phyloP scores from a whole-genome alignment of 306 rosid genomes.

The Medicago arabica region DNA sequence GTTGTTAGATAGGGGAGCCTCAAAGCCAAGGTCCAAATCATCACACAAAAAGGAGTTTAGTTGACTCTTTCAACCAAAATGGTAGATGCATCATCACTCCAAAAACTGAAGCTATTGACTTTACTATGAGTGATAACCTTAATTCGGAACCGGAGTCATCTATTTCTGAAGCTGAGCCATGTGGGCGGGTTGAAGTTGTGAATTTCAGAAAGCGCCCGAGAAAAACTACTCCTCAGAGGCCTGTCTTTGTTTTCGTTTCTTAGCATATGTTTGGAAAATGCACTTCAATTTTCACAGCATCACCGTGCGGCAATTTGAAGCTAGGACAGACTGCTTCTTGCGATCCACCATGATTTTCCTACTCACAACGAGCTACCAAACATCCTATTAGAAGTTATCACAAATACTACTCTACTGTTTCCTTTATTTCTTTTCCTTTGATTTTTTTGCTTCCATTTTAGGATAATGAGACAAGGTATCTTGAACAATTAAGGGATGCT shows the following conservation, averaged over 20 bases:
- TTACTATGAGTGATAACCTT: constrained; percentile 50
- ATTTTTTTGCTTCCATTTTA: constrained; percentile 33
- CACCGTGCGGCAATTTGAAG: background rate
- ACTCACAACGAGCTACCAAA: background rate
- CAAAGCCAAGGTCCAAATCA: constrained; percentile 43
- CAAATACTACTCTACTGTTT: constrained; percentile 22
- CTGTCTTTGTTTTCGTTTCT: constrained; percentile 57
- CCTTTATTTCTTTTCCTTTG: constrained; percentile 28
- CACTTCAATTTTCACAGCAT: background rate
- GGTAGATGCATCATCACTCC: constrained; percentile 40
- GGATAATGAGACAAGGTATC: constrained; percentile 41
- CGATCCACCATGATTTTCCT: background rate
- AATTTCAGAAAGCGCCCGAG: constrained; percentile 80
- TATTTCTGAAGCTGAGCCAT: constrained; percentile 79
- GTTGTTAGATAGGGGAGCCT: constrained; percentile 52
- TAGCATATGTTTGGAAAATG: background rate
- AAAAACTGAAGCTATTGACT: constrained; percentile 51
- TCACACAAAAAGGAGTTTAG: constrained; percentile 38
- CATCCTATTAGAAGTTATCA: background rate
- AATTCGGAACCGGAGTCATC: constrained; percentile 72
- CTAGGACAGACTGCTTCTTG: background rate
- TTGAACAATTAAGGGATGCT: constrained; percentile 46
- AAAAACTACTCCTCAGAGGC: constrained; percentile 79
- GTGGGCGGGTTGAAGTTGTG: constrained; percentile 67
- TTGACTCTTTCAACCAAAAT: constrained; percentile 42